Conservation (phyloP, 2,329 filamentous ascomycete species). For the Xylaria sp. region DNA sequence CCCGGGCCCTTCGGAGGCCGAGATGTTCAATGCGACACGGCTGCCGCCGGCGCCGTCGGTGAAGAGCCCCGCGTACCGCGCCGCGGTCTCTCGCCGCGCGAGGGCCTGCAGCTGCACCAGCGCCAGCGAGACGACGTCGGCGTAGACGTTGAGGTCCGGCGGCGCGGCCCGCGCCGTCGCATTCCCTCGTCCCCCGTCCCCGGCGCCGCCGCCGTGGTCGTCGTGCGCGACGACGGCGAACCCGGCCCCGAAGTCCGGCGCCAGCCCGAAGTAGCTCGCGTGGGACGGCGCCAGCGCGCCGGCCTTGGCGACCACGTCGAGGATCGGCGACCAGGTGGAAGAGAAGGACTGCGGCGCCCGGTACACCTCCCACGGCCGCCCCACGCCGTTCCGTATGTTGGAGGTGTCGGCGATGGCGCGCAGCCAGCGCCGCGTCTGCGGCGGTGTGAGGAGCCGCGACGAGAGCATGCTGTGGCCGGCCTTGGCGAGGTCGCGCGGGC, state of each 20-base stretch:
- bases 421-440: slow-evolving; percentile 38
- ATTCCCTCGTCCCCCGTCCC: too few relatives aligned
- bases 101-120: slow-evolving; percentile 18
- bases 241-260: slow-evolving; percentile 26
- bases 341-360: slow-evolving; percentile 23
- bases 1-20: slow-evolving; percentile 30
- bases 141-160: slow-evolving; percentile 40
- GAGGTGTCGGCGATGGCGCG: slow-evolving; percentile 35
- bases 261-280: slow-evolving; percentile 32
- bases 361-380: slow-evolving; percentile 40
- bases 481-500: slow-evolving; percentile 25
- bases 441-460: slow-evolving; percentile 25
- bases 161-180: too few relatives aligned
- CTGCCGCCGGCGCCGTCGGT: neutral
- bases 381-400: slow-evolving; percentile 40
- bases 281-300: slow-evolving; percentile 35
- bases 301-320: slow-evolving; percentile 35
- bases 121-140: slow-evolving; percentile 35
- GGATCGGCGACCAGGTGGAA: slow-evolving; percentile 26
- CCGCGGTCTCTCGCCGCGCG: slow-evolving; percentile 20
- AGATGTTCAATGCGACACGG: slow-evolving; percentile 8
- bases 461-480: slow-evolving; percentile 28
- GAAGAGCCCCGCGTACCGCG: slow-evolving; percentile 23
- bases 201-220: too few relatives aligned
- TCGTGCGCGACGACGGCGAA: slow-evolving; percentile 41